A percentile compares a stretch with the other conserved stretches of the same genome.
These are phyloP conservation scores for Phytophthora litchii DNA, from an alignment of 352 stramenopile species.

Conservation along the genomic window DNA sequence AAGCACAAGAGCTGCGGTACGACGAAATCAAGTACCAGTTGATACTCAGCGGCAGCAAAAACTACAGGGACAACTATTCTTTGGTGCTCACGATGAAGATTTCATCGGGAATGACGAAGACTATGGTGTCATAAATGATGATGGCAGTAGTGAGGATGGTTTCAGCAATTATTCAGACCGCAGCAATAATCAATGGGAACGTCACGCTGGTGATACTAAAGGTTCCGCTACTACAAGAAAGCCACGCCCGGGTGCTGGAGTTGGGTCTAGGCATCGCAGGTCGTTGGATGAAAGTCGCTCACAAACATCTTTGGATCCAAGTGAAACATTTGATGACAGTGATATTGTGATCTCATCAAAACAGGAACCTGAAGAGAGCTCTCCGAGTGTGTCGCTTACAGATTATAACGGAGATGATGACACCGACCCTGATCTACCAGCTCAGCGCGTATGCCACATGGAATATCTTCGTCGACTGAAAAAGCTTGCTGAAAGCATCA, in stretches of 20 bases:
- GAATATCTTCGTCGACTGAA: conserved; percentile 76
- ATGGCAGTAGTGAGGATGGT: conserved; percentile 41
- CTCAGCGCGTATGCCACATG: conserved; percentile 68
- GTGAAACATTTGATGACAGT: conserved; percentile 11
- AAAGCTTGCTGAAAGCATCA: conserved; percentile 66
- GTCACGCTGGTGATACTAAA: not conserved
- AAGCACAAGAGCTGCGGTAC: conserved; percentile 8
- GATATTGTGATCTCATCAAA: conserved; percentile 14
- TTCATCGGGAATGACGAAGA: conserved; percentile 47
- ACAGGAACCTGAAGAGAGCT: conserved; percentile 3
- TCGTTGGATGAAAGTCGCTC: conserved; percentile 37
- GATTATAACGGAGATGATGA: conserved; percentile 42
- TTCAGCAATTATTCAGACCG: conserved; percentile 22
- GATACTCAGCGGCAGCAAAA: conserved; percentile 14
- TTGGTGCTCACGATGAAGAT: conserved; percentile 32
- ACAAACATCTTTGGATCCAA: conserved; percentile 1
- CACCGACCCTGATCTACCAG: conserved; percentile 44
- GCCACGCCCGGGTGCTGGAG: not conserved
- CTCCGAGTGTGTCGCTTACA: conserved; percentile 5
- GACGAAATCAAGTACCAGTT: conserved; percentile 1
- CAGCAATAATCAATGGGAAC: conserved; percentile 14
- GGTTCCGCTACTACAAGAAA: not conserved
- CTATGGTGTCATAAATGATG: conserved; percentile 49
- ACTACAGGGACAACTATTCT: conserved; percentile 27
- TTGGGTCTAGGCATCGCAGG: conserved; percentile 29